These are phyloP conservation scores for Phytophthora constricta DNA, from an alignment of 352 stramenopile species.

Conservation along the genomic window DNA sequence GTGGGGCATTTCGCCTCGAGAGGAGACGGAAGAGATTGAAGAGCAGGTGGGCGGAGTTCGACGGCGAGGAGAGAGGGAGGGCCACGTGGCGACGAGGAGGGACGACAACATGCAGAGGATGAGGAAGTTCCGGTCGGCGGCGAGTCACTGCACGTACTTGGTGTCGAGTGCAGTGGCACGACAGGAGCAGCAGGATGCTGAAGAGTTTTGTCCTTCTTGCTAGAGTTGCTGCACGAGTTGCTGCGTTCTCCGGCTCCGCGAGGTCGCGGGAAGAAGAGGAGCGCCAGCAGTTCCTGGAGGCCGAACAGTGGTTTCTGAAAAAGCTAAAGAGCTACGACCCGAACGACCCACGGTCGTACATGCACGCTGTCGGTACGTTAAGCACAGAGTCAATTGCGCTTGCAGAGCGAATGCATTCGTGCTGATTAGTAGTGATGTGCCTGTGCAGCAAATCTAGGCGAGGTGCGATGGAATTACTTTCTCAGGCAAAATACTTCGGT, in stretches of 20 bases:
- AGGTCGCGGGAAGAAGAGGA: conserved; percentile 22
- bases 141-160: conserved; percentile 60
- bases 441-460: conserved; percentile 55
- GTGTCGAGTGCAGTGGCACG: conserved; percentile 35
- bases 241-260: conserved; percentile 33
- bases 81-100: conserved; percentile 15
- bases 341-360: conserved; percentile 65
- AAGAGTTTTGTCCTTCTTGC: conserved; percentile 79
- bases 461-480: conserved; percentile 67
- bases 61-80: conserved; percentile 5
- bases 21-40: conserved; percentile 18
- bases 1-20: conserved; percentile 17
- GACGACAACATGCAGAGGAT: conserved; percentile 38
- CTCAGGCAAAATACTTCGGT: conserved; percentile 61
- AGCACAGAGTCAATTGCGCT: no score
- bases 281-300: conserved; percentile 25
- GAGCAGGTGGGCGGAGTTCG: conserved; percentile 2
- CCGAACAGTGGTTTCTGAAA: conserved; percentile 31
- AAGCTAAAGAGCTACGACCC: conserved; percentile 41
- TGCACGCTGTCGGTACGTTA: conserved; percentile 58
- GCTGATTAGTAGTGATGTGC: no score
- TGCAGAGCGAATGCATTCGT: no score
- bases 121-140: conserved; percentile 33
- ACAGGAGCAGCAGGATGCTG: conserved; percentile 85
- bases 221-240: conserved; percentile 30